phyloP scores from a whole-genome alignment of 176 grass and related monocot genomes.

The Cenchrus fungigraminus region DNA sequence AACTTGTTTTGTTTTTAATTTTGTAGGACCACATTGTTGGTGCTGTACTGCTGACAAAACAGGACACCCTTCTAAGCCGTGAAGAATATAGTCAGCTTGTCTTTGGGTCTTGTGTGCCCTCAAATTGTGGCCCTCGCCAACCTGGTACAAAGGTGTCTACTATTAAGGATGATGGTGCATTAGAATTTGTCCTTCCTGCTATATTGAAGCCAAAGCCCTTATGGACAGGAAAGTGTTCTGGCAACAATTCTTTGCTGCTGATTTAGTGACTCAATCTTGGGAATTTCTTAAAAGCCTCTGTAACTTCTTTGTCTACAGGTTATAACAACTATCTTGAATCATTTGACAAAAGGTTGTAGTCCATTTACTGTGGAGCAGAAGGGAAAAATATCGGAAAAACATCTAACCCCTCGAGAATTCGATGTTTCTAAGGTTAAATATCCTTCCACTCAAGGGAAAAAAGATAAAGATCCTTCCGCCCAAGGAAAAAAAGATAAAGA shows the following conservation, averaged over 20 bases:
- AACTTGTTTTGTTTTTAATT: slow-evolving; percentile 15
- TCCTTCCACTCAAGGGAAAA: too few species aligned
- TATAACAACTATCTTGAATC: slow-evolving; percentile 88
- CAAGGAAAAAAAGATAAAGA: too few species aligned
- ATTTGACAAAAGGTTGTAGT: slow-evolving; percentile 76
- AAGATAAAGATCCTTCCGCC: too few species aligned
- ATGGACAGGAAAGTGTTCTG: slow-evolving; percentile 81
- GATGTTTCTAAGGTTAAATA: too few species aligned
- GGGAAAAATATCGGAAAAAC: slow-evolving; percentile 71
- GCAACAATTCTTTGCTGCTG: neutral
- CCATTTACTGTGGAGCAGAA: slow-evolving; percentile 73
- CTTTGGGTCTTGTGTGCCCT: slow-evolving; percentile 65
- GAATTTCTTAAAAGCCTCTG: slow-evolving; percentile 5
- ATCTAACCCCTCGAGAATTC: slow-evolving; percentile 41
- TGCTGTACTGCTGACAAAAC: slow-evolving; percentile 91
- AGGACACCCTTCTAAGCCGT: slow-evolving; percentile 76
- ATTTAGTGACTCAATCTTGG: slow-evolving; percentile 2
- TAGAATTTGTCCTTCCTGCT: slow-evolving; percentile 67
- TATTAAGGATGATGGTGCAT: slow-evolving; percentile 41
- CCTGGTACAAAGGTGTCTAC: slow-evolving; percentile 64
- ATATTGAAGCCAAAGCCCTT: slow-evolving; percentile 67
- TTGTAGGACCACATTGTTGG: slow-evolving; percentile 90
- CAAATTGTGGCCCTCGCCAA: slow-evolving; percentile 39
- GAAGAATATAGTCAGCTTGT: slow-evolving; percentile 92
- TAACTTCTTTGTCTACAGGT: slow-evolving; percentile 56